Base-by-base conservation (phyloP, 305 asterid species). In the Andrographis paniculata region DNA sequence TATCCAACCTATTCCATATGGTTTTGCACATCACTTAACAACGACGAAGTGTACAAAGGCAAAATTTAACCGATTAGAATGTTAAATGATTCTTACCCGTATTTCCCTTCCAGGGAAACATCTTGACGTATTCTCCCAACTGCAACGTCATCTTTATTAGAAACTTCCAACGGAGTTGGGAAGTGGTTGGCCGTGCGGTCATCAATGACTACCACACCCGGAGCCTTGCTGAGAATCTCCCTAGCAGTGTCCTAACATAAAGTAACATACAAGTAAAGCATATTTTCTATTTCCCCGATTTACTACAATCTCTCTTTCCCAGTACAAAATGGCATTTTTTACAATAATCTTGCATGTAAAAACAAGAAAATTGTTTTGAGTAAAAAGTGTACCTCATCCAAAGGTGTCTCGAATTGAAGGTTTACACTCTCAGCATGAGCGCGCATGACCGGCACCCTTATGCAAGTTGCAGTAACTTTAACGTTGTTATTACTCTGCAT, bases 361-460 rank as follows among this genome's bases (percentile, higher is more conserved):
- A 37, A n/a, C 0, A n/a, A 16, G 30, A 14, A 2, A 52, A 35
- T 42, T 17, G 39, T 46, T 31, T 44, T 14, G 38, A 49, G 42
- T 7, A 45, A 50, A n/a, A 37, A 15, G 35, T 5, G 14, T 71
- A 88, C 97, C 94, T 88, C 97, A 17, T 88, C 87, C 3, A 88
- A 68, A 24, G 97, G 93, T 17, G 79, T 84, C 73, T 77, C 93
- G 17, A 88, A 88, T 58, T 88, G 94, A 72, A 88, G 94, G 73
- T 88, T 88, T 48, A 88, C 80, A 52, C 95, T 82, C 82, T 88
- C 95, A 44, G 97, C 97, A 76, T 84, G 97, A 28, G 97, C 97
- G 59, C 95, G 97, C 95, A 88, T 82, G 55, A 88, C 95, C 19
- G 97, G 95, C 42, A 88, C 95, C 73, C 97, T 73, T 55, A 85